Base-by-base conservation (phyloP, 257 asterid species). In the Gentiana dahurica region DNA sequence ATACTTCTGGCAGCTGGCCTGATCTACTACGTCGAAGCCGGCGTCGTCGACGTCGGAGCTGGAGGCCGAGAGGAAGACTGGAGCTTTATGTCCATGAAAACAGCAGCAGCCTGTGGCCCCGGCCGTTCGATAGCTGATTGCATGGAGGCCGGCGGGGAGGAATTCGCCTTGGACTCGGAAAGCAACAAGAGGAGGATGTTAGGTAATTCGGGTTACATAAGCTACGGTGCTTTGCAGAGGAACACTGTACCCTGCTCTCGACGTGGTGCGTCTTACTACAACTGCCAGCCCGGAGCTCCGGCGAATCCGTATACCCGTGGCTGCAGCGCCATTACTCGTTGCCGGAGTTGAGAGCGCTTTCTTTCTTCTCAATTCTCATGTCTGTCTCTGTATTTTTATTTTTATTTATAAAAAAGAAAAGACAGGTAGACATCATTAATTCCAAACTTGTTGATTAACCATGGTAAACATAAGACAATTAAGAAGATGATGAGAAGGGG, bases 181-280 rank as follows among this genome's bases (percentile, higher is more conserved):
- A 41, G 46, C 63, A 65, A 45, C 73, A 82, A 68, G 65, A 59
- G 94, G 78, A 90, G 94, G 50, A 75, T 87, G 6, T 65, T 90
- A 70, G 89, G 83, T 15, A 75, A 83, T 33, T 70, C 65, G n/a
- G 64, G 64, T 56, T 87, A 87, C 73, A 82, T 90, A 68, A 82
- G 98, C 91, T 87, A 90, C 68, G 89, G 85, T 53, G 94, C 96
- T 36, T 81, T 90, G n/a, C 82, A 74, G 83, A 72, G 91, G 61
- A 81, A 81, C 84, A 68, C 24, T 7, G 82, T 79, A 32, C 96
- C 91, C 0, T 90, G 98, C 75, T 79, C 95, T 3, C 68, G 81
- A 33, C 62, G 84, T 47, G 96, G 96, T 67, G 87, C 94, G 4
- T 87, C 98, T 36, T 90, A 87, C 81, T 87, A 87, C 80, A 90